These are phyloP conservation scores for Claviceps africana DNA, from an alignment of 2,329 filamentous ascomycete genomes.

Conservation along the genomic window DNA sequence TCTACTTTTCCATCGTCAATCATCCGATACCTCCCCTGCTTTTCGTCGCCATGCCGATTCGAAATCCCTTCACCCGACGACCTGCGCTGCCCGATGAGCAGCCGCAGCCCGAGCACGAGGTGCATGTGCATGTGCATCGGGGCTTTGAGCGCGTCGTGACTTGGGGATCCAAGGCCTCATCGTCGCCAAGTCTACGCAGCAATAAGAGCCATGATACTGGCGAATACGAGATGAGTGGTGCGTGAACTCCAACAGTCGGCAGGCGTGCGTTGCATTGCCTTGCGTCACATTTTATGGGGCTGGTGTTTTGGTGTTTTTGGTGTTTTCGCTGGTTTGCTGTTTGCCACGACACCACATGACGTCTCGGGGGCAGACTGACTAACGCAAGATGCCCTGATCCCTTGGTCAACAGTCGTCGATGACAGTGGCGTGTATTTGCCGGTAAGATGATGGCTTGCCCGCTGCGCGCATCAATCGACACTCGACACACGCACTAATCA, in stretches of 20 bases:
- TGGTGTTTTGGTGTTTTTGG: too few relatives aligned
- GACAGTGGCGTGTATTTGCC: slow-evolving; percentile 91
- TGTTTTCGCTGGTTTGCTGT: too few relatives aligned
- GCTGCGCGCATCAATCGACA: too few relatives aligned
- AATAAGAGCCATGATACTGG: slow-evolving; percentile 48
- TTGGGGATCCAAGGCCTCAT: slow-evolving; percentile 47
- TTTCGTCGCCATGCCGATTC: slow-evolving; percentile 45
- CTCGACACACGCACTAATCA: too few relatives aligned
- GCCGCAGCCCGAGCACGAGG: slow-evolving; percentile 26
- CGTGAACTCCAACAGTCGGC: slow-evolving; percentile 15
- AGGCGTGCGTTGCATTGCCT: not conserved
- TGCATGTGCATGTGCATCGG: slow-evolving; percentile 11
- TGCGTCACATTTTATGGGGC: not conserved
- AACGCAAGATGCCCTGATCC: not conserved
- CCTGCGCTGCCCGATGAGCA: slow-evolving; percentile 44
- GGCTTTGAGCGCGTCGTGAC: slow-evolving; percentile 50
- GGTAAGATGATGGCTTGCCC: slow-evolving; percentile 32
- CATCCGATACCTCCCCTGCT: not conserved
- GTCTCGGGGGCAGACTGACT: slow-evolving; percentile 6
- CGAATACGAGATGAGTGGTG: slow-evolving; percentile 73
- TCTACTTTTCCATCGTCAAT: not conserved
- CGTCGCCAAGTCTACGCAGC: slow-evolving; percentile 47
- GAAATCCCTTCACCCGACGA: slow-evolving; percentile 56
- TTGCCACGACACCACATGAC: not conserved
- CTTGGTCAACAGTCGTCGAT: slow-evolving; percentile 59